These are phyloP conservation scores for Pleoardoris graminearum DNA, from an alignment of 2,329 filamentous ascomycete genomes.

Conservation along the genomic window DNA sequence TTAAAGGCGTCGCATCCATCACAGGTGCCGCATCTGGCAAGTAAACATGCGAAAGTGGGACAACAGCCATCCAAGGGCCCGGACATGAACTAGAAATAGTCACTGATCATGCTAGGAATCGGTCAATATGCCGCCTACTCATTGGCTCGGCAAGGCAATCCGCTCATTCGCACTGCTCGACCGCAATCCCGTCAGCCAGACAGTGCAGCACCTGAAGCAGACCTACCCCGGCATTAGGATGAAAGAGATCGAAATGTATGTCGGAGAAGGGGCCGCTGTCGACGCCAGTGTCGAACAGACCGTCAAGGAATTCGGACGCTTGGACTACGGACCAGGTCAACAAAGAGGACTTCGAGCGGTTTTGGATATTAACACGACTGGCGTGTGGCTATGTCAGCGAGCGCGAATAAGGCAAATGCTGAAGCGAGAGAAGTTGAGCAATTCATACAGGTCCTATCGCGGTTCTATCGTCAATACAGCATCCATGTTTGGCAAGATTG, in stretches of 20 bases:
- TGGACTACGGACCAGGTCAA: slow-evolving; percentile 58
- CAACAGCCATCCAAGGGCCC: not conserved
- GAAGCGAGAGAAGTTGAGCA: slow-evolving; percentile 48
- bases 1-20: slow-evolving; percentile 54
- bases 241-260: slow-evolving; percentile 51
- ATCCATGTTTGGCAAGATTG: slow-evolving; percentile 57
- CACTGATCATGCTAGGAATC: slow-evolving; percentile 48
- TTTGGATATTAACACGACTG: slow-evolving; percentile 58
- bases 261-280: slow-evolving; percentile 50
- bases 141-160: slow-evolving; percentile 55
- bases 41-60: slow-evolving; percentile 5
- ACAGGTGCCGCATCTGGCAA: slow-evolving; percentile 54
- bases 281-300: slow-evolving; percentile 49
- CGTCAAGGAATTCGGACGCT: slow-evolving; percentile 54
- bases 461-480: slow-evolving; percentile 60
- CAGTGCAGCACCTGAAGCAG: slow-evolving; percentile 41
- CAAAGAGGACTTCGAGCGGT: slow-evolving; percentile 56
- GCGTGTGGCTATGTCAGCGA: slow-evolving; percentile 61
- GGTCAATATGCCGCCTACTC: slow-evolving; percentile 53
- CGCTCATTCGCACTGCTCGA: slow-evolving; percentile 54
- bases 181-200: slow-evolving; percentile 44
- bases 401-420: slow-evolving; percentile 59
- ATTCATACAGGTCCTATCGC: slow-evolving; percentile 44
- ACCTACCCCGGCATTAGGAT: slow-evolving; percentile 49
- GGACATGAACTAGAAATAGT: not conserved